Conservation (phyloP, 305 asterid species). For the Andrographis paniculata region DNA sequence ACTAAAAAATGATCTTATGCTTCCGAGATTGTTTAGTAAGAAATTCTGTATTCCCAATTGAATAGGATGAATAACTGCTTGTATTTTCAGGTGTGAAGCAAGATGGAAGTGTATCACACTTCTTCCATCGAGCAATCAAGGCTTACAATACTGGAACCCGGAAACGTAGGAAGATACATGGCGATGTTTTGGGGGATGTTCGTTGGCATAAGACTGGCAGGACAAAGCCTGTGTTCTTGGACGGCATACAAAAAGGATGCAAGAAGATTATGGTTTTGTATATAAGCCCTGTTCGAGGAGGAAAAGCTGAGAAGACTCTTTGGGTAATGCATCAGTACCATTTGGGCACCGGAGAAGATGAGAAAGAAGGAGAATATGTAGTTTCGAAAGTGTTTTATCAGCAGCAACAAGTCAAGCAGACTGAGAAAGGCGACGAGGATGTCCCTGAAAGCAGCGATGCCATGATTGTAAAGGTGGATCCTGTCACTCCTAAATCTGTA, state of each 20-base stretch:
- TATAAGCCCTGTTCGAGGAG: constrained; percentile 58
- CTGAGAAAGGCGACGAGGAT: constrained; percentile 48
- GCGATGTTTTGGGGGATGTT: constrained; percentile 61
- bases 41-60: too few species aligned
- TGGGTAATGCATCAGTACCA: constrained; percentile 99
- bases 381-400: constrained; percentile 87
- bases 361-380: constrained; percentile 74
- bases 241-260: constrained; percentile 80
- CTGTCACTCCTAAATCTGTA: constrained; percentile 67
- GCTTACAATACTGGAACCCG: constrained; percentile 92
- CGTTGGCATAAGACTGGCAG: constrained; percentile 99
- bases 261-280: constrained; percentile 95
- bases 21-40: not conserved
- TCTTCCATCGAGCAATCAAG: constrained; percentile 89
- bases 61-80: not conserved
- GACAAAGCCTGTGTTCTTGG: constrained; percentile 72
- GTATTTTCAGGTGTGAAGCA: constrained; percentile 68
- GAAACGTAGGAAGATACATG: constrained; percentile 83
- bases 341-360: constrained; percentile 82
- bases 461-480: constrained; percentile 45
- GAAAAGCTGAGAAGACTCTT: constrained; percentile 81
- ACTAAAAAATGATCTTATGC: not conserved
- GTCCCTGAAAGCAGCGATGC: constrained; percentile 26
- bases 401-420: constrained; percentile 59
- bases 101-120: constrained; percentile 84